These are phyloP conservation scores for Tolypocladium album DNA, from an alignment of 2,329 filamentous ascomycete species.

Conservation along the genomic window DNA sequence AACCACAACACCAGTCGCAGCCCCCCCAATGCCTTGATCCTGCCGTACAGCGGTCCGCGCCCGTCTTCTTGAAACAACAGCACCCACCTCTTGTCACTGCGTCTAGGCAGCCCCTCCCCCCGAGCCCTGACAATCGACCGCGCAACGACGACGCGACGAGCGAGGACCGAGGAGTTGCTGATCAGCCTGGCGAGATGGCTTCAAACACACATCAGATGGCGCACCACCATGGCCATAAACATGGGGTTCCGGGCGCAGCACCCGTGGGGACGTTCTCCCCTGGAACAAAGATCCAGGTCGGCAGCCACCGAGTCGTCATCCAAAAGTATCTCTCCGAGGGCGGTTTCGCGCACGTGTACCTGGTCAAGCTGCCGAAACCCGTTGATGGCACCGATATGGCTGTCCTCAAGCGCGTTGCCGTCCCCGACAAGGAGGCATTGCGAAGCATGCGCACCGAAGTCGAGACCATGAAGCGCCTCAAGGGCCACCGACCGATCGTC, in stretches of 20 bases:
- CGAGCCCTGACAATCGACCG: background rate
- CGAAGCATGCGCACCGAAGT: conserved; percentile 97
- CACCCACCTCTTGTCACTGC: background rate
- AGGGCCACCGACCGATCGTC: conserved; percentile 91
- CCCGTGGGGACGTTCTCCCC: conserved; percentile 83
- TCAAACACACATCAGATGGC: conserved; percentile 24
- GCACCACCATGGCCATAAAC: conserved; percentile 13
- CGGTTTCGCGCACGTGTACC: conserved; percentile 96
- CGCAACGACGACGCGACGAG: background rate
- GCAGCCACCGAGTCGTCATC: conserved; percentile 83
- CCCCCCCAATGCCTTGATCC: background rate
- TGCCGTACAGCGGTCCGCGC: background rate
- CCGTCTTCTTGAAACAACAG: background rate
- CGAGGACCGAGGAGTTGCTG: background rate
- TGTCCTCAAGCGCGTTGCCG: conserved; percentile 89
- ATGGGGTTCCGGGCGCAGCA: conserved; percentile 31
- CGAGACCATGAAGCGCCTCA: conserved; percentile 99
- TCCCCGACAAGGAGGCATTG: conserved; percentile 89
- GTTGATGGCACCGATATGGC: conserved; percentile 70
- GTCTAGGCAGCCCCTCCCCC: background rate
- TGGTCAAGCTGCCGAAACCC: conserved; percentile 73
- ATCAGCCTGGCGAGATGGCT: conserved; percentile 16
- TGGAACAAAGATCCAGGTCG: conserved; percentile 94
- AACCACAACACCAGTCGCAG: background rate
- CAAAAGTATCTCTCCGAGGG: conserved; percentile 97